phyloP scores from a whole-genome alignment of 2,329 filamentous ascomycete genomes.

The Coniochaeta ligniaria region DNA sequence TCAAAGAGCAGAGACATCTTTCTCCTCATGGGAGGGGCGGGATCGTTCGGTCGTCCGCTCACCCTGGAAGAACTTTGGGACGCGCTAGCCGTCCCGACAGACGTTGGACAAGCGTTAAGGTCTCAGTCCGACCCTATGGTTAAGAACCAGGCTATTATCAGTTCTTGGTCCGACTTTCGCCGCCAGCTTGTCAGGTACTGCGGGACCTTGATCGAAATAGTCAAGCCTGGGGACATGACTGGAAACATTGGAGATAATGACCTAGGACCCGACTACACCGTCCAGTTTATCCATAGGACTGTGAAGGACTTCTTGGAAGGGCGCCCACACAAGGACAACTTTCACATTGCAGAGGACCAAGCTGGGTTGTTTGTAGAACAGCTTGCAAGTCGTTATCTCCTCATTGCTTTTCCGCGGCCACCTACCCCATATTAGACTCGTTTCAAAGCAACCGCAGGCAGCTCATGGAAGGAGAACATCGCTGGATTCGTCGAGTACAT shows the following conservation, averaged over 20 bases:
- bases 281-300: neutral
- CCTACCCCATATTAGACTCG: neutral
- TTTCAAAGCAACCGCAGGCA: neutral
- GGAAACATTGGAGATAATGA: neutral
- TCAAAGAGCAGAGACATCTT: neutral
- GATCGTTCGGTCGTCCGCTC: neutral
- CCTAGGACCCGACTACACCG: neutral
- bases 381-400: neutral
- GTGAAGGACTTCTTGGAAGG: neutral
- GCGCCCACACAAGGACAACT: neutral
- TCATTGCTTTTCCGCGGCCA: neutral
- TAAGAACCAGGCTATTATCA: neutral
- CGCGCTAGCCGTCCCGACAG: neutral
- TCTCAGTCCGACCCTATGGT: neutral
- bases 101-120: neutral
- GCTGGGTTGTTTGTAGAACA: neutral
- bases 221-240: neutral
- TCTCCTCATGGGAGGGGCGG: neutral
- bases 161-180: neutral
- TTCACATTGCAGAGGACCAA: neutral
- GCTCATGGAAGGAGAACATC: neutral
- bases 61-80: neutral
- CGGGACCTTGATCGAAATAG: neutral
- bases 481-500: neutral
- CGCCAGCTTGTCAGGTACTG: neutral